These are phyloP conservation scores for Casuarina glauca DNA, from an alignment of 306 rosid species.

Conservation along the genomic window DNA sequence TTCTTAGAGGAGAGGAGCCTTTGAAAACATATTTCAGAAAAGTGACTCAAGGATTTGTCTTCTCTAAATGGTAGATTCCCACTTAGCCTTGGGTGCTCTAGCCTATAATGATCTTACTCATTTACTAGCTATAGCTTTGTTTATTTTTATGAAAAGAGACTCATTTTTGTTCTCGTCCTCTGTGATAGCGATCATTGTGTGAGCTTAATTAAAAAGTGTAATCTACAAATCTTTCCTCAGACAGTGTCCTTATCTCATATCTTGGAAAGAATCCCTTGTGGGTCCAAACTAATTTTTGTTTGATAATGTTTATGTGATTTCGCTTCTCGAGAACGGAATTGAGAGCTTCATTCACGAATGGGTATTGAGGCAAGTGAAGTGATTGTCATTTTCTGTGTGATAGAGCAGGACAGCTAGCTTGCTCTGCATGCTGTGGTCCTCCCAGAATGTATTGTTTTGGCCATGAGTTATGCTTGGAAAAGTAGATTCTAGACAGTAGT, in stretches of 20 bases:
- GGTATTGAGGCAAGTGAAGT: not conserved
- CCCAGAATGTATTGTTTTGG: no score
- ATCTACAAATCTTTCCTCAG: no score
- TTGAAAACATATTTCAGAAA: not conserved
- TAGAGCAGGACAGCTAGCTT: no score
- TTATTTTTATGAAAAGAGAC: not conserved
- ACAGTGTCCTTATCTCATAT: no score
- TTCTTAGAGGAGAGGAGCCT: not conserved
- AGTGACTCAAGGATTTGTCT: not conserved
- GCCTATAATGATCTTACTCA: no score
- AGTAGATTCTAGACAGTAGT: no score
- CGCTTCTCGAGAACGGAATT: not conserved
- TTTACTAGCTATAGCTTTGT: no score
- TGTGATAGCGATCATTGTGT: not conserved
- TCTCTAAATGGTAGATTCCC: not conserved
- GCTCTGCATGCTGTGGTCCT: no score
- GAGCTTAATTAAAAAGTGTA: not conserved
- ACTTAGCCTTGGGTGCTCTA: not conserved
- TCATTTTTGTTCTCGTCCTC: not conserved
- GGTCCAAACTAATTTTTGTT: no score
- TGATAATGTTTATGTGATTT: not conserved
- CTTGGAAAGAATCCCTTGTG: no score
- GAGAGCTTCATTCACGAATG: not conserved
- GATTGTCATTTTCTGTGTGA: no score
- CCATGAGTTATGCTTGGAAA: not conserved